Evolutionary conservation across 148 eudicot genomes (phyloP).

Genomic region (Dianthus caryophyllus): DNA sequence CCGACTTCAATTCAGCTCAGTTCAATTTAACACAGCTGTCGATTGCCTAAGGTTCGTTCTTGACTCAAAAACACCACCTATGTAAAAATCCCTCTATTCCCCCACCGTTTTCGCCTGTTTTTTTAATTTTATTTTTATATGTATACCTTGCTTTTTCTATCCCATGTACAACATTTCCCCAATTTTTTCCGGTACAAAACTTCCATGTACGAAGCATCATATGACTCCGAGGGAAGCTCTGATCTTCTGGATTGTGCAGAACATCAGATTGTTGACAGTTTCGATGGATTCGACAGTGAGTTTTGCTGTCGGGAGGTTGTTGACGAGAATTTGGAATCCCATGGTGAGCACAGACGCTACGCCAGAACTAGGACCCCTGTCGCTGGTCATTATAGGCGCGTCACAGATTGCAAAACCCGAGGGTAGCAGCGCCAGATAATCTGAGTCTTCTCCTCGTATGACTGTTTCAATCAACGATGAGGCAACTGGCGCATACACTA

Average conservation of each 20-base stretch:
- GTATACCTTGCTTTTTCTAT: constrained; percentile 24
- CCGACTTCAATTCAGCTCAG: constrained; percentile 3
- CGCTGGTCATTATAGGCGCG: constrained; percentile 12
- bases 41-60: constrained; percentile 70
- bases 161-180: constrained; percentile 22
- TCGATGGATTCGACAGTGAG: constrained; percentile 61
- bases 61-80: constrained; percentile 40
- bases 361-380: constrained; percentile 7
- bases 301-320: constrained; percentile 45
- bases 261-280: constrained; percentile 52
- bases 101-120: constrained; percentile 8
- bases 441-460: constrained; percentile 44
- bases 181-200: not conserved
- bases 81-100: constrained; percentile 15
- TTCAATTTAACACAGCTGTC: constrained; percentile 15
- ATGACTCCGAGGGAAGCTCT: constrained; percentile 34
- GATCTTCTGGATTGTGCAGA: constrained; percentile 59
- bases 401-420: constrained; percentile 63
- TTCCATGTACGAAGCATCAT: constrained; percentile 8
- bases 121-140: constrained; percentile 6
- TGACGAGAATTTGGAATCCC: constrained; percentile 66
- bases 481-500: constrained; percentile 45
- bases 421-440: constrained; percentile 51
- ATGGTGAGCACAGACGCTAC: constrained; percentile 51
- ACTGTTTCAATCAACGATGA: constrained; percentile 25